Percentiles rank a stretch among this genome's conserved stretches.
Conservation (phyloP, 768 basidiomycete genomes). For the Lentinula detonsa region DNA sequence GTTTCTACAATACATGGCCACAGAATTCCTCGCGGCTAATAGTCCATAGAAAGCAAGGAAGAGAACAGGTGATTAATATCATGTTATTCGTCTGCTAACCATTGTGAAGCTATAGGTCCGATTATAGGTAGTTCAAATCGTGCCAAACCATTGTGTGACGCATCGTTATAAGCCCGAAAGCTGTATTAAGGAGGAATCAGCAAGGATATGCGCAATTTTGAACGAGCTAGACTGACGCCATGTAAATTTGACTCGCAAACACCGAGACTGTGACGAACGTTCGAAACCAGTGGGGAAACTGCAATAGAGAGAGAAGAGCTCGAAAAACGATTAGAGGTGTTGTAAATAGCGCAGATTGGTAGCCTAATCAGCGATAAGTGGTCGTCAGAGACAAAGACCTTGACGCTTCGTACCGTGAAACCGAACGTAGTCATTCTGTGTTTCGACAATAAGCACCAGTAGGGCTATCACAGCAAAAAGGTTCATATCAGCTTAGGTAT, state of each 20-base stretch:
- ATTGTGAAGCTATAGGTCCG: constrained; percentile 60
- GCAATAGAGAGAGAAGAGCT: constrained; percentile 48
- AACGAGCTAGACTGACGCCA: constrained; percentile 42
- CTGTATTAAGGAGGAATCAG: constrained; percentile 7
- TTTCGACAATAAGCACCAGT: constrained; percentile 64
- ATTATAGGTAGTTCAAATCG: constrained; percentile 58
- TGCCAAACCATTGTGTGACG: constrained; percentile 42
- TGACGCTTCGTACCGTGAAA: constrained; percentile 55
- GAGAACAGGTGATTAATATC: not conserved
- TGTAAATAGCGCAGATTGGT: constrained; percentile 70
- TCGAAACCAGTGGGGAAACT: constrained; percentile 46
- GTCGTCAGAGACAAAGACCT: not conserved
- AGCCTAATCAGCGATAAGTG: constrained; percentile 38
- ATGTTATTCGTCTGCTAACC: constrained; percentile 55
- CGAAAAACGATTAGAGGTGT: constrained; percentile 55
- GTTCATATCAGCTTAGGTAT: not conserved
- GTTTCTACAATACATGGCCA: no score
- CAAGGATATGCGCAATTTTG: not conserved
- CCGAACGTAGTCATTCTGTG: constrained; percentile 68
- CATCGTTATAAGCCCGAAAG: constrained; percentile 45
- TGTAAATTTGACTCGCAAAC: constrained; percentile 35
- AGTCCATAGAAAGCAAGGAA: not conserved
- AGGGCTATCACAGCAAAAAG: constrained; percentile 37
- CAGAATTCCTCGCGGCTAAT: no score
- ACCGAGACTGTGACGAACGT: constrained; percentile 42